A percentile compares a stretch with the other conserved stretches of the same genome.
Evolutionary conservation across 768 basidiomycete species (phyloP).

Genomic region (Lactarius hatsudake): DNA sequence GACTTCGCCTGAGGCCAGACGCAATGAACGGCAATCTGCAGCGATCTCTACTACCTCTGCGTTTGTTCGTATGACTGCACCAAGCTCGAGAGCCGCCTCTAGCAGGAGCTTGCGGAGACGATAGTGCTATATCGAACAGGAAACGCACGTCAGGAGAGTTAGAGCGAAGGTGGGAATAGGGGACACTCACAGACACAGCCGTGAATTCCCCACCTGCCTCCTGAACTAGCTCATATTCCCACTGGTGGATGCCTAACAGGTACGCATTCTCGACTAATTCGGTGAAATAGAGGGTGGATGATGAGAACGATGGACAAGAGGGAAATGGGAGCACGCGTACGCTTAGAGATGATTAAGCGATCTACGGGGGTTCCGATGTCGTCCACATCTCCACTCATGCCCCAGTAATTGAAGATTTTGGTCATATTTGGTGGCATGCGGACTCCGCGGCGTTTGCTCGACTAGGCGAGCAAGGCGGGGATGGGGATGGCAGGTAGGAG

Average conservation of each 20-base stretch:
- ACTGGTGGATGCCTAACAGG: constrained; percentile 33
- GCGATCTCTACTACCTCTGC: constrained; percentile 33
- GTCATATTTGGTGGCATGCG: constrained; percentile 39
- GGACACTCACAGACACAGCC: constrained; percentile 31
- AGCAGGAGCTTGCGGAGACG: constrained; percentile 36
- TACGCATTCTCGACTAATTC: constrained; percentile 24
- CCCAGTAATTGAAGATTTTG: constrained; percentile 39
- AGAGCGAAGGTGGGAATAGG: background rate
- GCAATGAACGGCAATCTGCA: constrained; percentile 30
- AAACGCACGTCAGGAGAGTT: background rate
- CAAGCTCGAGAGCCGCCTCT: constrained; percentile 32
- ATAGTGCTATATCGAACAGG: constrained; percentile 31
- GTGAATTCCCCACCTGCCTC: constrained; percentile 35
- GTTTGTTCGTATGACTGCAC: constrained; percentile 32
- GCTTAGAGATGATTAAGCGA: constrained; percentile 28
- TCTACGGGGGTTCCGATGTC: constrained; percentile 29
- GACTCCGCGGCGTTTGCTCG: constrained; percentile 29
- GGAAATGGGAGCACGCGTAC: constrained; percentile 26
- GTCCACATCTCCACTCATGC: constrained; percentile 32
- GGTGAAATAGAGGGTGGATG: background rate
- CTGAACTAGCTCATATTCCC: constrained; percentile 33
- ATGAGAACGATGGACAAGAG: background rate
- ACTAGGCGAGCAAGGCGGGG: background rate
- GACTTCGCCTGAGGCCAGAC: constrained; percentile 33
- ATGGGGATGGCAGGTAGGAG: background rate